A percentile compares a stretch with the other conserved stretches of the same genome.
phyloP scores from a whole-genome alignment of 129 eudicot species.

The Ambrosia trifida region DNA sequence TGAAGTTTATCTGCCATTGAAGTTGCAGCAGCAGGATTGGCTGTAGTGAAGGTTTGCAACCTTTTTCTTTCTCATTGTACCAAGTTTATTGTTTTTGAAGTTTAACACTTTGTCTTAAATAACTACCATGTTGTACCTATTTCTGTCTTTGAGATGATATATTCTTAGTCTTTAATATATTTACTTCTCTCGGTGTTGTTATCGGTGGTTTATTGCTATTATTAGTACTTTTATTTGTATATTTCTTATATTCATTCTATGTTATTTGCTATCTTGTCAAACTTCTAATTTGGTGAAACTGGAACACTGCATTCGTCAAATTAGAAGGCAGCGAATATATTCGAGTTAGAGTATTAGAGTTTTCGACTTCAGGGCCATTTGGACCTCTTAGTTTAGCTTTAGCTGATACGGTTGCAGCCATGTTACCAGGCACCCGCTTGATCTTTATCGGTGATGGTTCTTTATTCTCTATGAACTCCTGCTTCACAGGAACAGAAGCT shows the following conservation, averaged over 20 bases:
- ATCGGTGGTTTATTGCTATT: too few species aligned
- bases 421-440: conserved; percentile 55
- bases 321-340: conserved; percentile 53
- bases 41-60: conserved; percentile 43
- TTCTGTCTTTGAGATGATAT: conserved; percentile 18
- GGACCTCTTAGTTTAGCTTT: conserved; percentile 63
- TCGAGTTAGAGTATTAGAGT: conserved; percentile 25
- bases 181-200: neutral
- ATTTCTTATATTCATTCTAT: too few species aligned
- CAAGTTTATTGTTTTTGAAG: conserved; percentile 3
- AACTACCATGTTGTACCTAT: neutral
- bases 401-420: conserved; percentile 64
- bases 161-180: neutral
- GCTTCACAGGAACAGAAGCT: conserved; percentile 43
- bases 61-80: conserved; percentile 2
- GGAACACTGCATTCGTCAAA: conserved; percentile 28
- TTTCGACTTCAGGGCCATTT: conserved; percentile 36
- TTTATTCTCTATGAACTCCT: conserved; percentile 30
- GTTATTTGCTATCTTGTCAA: too few species aligned
- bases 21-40: conserved; percentile 95
- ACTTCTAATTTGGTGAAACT: conserved; percentile 29
- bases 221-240: too few species aligned
- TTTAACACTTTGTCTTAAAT: neutral
- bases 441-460: conserved; percentile 16
- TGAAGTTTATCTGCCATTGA: conserved; percentile 87